Conservation (phyloP, 2,329 filamentous ascomycete genomes). For the Diaporthe sp. region DNA sequence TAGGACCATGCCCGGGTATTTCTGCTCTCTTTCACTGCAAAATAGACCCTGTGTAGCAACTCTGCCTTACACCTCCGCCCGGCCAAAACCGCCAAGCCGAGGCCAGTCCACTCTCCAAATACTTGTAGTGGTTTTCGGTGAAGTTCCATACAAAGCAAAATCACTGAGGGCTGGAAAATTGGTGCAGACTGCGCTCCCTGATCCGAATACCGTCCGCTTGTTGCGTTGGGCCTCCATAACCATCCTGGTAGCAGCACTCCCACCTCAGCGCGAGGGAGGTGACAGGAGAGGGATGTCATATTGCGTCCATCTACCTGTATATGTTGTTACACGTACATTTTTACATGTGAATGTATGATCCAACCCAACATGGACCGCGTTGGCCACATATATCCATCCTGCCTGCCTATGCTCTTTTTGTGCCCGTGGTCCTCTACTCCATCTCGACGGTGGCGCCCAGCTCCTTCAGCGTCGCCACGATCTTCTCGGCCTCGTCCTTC, state of each 20-base stretch:
- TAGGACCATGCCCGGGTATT: too few relatives aligned
- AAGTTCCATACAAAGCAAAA: too few relatives aligned
- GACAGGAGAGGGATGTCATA: conserved; percentile 27
- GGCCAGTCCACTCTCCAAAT: background rate
- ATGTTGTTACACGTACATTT: conserved; percentile 52
- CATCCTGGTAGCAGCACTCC: background rate
- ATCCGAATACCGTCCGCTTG: too few relatives aligned
- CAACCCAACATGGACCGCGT: conserved; percentile 31
- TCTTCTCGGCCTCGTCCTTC: conserved; percentile 99
- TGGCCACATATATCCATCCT: conserved; percentile 34
- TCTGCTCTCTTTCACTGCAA: background rate
- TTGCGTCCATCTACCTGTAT: conserved; percentile 43
- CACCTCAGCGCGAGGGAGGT: background rate
- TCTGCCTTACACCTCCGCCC: background rate
- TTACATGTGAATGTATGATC: conserved; percentile 45
- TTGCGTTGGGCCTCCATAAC: background rate
- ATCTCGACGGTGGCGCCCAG: conserved; percentile 90
- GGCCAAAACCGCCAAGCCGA: background rate
- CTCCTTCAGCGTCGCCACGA: conserved; percentile 91
- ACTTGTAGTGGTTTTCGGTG: background rate
- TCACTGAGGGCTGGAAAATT: background rate
- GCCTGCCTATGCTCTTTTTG: background rate
- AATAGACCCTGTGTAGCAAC: background rate
- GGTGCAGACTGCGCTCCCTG: too few relatives aligned
- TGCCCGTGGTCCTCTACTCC: conserved; percentile 73